Evolutionary conservation across 371 early-diverging fungal genomes (phyloP), one percentile per base, ranked within the genome.

Genomic region (Choanephora cucurbitarum): DNA sequence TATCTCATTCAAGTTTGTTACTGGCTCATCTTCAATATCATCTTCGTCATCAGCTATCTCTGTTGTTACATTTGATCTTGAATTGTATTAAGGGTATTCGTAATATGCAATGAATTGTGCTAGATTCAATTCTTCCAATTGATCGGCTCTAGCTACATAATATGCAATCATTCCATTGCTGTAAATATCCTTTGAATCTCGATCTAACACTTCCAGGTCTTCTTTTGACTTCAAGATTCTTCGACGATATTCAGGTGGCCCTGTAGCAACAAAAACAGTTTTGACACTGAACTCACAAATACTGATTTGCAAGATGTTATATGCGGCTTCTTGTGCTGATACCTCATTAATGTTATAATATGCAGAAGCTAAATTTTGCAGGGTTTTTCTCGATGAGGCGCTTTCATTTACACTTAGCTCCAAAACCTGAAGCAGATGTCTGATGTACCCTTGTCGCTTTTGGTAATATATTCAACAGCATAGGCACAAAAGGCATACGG

Each of bases 401-500:
- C 11, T 17, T 5, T 40, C 40, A n/a, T 40, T 17, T 5, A 40
- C 17, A 40, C 40, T 40, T 3, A 5, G 3, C 3, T 13, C 11
- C 4, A 40, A 13, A n/a, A 40, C 40, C 3, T 3, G 5, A 5
- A 4, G 3, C n/a, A 40, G 11, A 40, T n/a, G n/a, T 17, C 17
- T 5, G 40, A n/a, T 2, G 10, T 40, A 13, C 40, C 11, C 10
- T 10, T 40, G 10, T 40, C 40, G 4, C n/a, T n/a, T 10, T 40
- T 40, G 17, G 3, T 40, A 4, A 40, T 40, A 10, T 40, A 40
- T 4, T 40, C 40, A 10, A 46, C 46, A 8, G 23, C 28, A 28
- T 46, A 46, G 6, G 8, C 46, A 46, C 46, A 46, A 28, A 22
- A 46, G 8, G 46, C 46, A 28, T 46, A 46, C 5, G 46, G 46